Percentiles rank a stretch among this genome's conserved stretches.
These are phyloP conservation scores for Sporothrix pseudoabietina DNA, from an alignment of 2,329 filamentous ascomycete genomes.

Conservation along the genomic window DNA sequence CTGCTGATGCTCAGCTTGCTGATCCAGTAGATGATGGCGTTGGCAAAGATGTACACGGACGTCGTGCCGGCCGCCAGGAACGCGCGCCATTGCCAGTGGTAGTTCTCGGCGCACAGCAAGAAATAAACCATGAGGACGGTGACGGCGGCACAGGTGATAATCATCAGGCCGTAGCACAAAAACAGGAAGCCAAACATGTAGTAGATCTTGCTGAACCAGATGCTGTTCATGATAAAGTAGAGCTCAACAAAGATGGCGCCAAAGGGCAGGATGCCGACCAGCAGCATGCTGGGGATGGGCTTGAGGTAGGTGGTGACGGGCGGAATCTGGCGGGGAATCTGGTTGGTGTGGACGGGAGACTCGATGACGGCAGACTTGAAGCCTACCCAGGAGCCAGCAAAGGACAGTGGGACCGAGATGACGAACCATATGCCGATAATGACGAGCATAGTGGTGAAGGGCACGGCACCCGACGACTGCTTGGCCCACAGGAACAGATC, in stretches of 20 bases:
- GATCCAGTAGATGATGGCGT: conserved; percentile 87
- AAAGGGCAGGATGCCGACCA: conserved; percentile 91
- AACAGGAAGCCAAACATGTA: conserved; percentile 99
- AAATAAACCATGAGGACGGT: conserved; percentile 97
- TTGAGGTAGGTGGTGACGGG: conserved; percentile 76
- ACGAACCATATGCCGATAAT: conserved; percentile 94
- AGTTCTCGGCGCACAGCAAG: conserved; percentile 92
- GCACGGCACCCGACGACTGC: conserved; percentile 87
- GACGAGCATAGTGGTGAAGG: conserved; percentile 94
- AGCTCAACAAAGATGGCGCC: conserved; percentile 97
- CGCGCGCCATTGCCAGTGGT: conserved; percentile 97
- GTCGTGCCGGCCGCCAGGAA: conserved; percentile 91
- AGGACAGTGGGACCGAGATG: conserved; percentile 88
- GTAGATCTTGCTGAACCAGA: conserved; percentile 98
- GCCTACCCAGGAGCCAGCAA: conserved; percentile 88
- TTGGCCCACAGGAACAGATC: conserved; percentile 97
- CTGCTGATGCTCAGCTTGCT: conserved; percentile 84
- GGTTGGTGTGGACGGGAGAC: conserved; percentile 88
- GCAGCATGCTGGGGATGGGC: conserved; percentile 83
- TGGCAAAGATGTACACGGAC: conserved; percentile 87
- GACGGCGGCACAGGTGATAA: conserved; percentile 88
- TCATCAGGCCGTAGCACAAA: conserved; percentile 95
- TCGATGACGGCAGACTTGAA: conserved; percentile 75
- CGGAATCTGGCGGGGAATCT: conserved; percentile 96
- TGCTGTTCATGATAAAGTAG: conserved; percentile 98